Base-by-base conservation (phyloP, 345 rosid species). In the Lumnitzera racemosa region DNA sequence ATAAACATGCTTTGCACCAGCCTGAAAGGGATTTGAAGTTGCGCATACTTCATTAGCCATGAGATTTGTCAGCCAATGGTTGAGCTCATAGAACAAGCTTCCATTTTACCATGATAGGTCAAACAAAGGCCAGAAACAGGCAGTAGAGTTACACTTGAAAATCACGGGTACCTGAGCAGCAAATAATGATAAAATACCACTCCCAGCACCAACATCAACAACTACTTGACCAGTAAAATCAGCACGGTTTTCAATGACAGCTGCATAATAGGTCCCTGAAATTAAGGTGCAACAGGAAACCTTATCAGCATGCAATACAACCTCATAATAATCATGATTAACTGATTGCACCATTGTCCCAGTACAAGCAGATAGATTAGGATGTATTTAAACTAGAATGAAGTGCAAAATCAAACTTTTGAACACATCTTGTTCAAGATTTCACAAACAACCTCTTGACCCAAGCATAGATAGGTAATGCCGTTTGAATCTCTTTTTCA, bases 171-270 rank as follows among this genome's bases (percentile, higher is more conserved):
- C 99, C 96, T 94, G 99, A 50, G 99, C 99, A 66, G 99, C 99
- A 80, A 94, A 94, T 72, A 94, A 71, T 24, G 99, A 94, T 69
- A 94, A 79, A 69, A 94, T 94, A 53, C 99, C 99, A 71, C 99
- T 94, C 47, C 99, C 99, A 80, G 99, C 97, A 76, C 99, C 99
- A 13, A 94, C 99, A 76, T 94, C 99, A 58, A 94, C 89, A 62
- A 94, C 97, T 59, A 94, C 86, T 59, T 90, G 88, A 71, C 85
- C 99, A 41, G 72, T 69, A 81, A 94, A 90, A 79, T 94, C 99
- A 31, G 64, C 80, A 58, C 90, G 95, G 71, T 94, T 94, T 78
- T 90, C 99, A 59, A 94, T 88, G 56, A 94, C 91, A 43, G 99
- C 96, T 72, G 97, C 96, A 80, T 87, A 90, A 74, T 94, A 94